These are phyloP conservation scores for Phanerochaete carnosa DNA, from an alignment of 768 basidiomycete species.

Conservation along the genomic window DNA sequence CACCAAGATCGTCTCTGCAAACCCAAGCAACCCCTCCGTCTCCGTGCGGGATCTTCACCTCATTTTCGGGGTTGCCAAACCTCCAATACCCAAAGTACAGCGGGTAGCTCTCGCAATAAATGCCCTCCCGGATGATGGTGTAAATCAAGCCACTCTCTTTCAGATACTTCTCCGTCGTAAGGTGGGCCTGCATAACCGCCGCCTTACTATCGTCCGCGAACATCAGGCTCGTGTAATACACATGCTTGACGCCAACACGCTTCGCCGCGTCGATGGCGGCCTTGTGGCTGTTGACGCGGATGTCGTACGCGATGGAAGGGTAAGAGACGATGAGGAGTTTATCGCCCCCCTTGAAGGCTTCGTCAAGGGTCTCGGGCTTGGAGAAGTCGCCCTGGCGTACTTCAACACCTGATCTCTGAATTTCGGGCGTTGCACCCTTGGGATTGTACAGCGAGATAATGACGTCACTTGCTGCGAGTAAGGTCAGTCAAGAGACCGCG, in stretches of 20 bases:
- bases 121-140: conserved; percentile 33
- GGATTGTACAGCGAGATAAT: conserved; percentile 32
- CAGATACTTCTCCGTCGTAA: conserved; percentile 30
- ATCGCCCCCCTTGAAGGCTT: conserved; percentile 31
- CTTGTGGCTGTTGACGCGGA: conserved; percentile 27
- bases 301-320: conserved; percentile 28
- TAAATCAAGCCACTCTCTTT: conserved; percentile 30
- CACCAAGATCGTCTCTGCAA: conserved; percentile 32
- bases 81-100: conserved; percentile 30
- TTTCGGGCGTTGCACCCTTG: conserved; percentile 19
- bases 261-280: conserved; percentile 35
- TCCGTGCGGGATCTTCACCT: conserved; percentile 26
- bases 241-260: conserved; percentile 26
- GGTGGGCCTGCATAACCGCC: conserved; percentile 30
- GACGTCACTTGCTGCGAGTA: conserved; percentile 22
- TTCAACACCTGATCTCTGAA: conserved; percentile 21
- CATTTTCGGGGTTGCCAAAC: conserved; percentile 18
- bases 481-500: not conserved
- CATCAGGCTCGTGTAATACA: conserved; percentile 35
- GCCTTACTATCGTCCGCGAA: conserved; percentile 28
- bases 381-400: conserved; percentile 30
- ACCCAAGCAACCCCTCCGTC: conserved; percentile 36
- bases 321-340: conserved; percentile 33
- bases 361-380: conserved; percentile 28
- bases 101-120: conserved; percentile 31